phyloP scores from a whole-genome alignment of 148 eudicot species.

The Rhododendron ovatum region DNA sequence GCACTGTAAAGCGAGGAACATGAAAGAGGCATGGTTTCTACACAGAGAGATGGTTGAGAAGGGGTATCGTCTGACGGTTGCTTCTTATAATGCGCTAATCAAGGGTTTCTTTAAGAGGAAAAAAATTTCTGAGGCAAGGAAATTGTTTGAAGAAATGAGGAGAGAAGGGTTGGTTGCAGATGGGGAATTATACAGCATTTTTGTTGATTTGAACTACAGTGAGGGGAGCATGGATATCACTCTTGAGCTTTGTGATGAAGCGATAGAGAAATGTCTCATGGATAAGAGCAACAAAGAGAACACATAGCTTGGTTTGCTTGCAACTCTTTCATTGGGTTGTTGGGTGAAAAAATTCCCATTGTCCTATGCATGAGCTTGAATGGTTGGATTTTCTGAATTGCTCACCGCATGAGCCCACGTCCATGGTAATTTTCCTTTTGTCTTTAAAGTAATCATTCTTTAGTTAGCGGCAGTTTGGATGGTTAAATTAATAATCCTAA shows the following conservation, averaged over 20 bases:
- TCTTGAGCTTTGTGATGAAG: constrained; percentile 77
- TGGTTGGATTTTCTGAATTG: neutral
- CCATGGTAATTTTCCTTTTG: constrained; percentile 8
- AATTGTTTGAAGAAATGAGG: constrained; percentile 80
- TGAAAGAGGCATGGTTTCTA: constrained; percentile 94
- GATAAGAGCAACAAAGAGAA: constrained; percentile 28
- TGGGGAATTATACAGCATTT: constrained; percentile 48
- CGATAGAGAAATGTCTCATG: constrained; percentile 40
- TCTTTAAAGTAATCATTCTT: neutral
- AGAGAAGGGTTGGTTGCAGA: constrained; percentile 49
- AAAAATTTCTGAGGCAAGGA: constrained; percentile 65
- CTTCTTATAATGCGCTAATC: constrained; percentile 66
- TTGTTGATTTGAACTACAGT: constrained; percentile 56
- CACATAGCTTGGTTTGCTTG: constrained; percentile 7
- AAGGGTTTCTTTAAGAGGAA: constrained; percentile 78
- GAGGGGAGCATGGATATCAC: constrained; percentile 59
- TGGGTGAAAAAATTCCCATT: neutral
- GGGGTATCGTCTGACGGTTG: constrained; percentile 48
- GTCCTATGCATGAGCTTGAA: neutral
- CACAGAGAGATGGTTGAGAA: constrained; percentile 72
- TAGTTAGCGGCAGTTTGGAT: neutral
- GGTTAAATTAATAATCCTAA: neutral
- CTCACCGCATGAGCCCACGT: neutral
- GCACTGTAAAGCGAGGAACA: constrained; percentile 85
- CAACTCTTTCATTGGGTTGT: neutral